These are phyloP conservation scores for Exophiala oligosperma DNA, from an alignment of 2,329 filamentous ascomycete species.

Conservation along the genomic window DNA sequence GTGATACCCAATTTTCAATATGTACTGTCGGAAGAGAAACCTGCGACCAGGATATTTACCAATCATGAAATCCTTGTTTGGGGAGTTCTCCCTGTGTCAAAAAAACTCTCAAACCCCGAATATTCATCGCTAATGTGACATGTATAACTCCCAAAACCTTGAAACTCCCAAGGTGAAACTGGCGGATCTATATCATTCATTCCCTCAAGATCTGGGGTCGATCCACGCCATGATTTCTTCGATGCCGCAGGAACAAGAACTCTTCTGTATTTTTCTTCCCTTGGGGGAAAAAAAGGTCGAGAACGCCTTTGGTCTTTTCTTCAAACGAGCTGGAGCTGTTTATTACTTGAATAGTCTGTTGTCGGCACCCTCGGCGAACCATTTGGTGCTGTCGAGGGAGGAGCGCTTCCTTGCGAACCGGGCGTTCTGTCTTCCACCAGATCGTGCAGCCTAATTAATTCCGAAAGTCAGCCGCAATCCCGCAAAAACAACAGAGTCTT, in stretches of 20 bases:
- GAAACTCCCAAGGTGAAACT: neutral
- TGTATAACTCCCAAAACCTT: neutral
- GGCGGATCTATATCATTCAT: slow-evolving; percentile 1
- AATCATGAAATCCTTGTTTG: neutral
- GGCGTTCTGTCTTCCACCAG: slow-evolving; percentile 17
- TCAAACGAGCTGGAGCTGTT: slow-evolving; percentile 1
- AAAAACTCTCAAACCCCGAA: neutral
- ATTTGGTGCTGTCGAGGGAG: slow-evolving; percentile 23
- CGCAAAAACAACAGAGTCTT: neutral
- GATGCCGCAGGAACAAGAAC: neutral
- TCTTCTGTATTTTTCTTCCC: neutral
- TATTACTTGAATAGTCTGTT: slow-evolving; percentile 7
- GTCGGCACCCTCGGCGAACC: slow-evolving; percentile 21
- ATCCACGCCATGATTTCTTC: neutral
- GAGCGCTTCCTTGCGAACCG: slow-evolving; percentile 18
- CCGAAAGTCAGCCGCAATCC: slow-evolving; percentile 1
- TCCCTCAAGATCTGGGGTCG: neutral
- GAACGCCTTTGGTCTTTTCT: too few species aligned
- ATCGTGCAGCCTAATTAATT: slow-evolving; percentile 18
- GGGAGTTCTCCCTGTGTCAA: neutral
- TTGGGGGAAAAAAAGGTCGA: too few species aligned
- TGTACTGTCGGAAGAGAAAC: slow-evolving; percentile 1
- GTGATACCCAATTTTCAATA: slow-evolving; percentile 9
- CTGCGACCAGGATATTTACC: neutral
- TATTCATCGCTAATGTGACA: neutral